Conservation (phyloP, 2,329 filamentous ascomycete genomes). For the Venturia pyrina region DNA sequence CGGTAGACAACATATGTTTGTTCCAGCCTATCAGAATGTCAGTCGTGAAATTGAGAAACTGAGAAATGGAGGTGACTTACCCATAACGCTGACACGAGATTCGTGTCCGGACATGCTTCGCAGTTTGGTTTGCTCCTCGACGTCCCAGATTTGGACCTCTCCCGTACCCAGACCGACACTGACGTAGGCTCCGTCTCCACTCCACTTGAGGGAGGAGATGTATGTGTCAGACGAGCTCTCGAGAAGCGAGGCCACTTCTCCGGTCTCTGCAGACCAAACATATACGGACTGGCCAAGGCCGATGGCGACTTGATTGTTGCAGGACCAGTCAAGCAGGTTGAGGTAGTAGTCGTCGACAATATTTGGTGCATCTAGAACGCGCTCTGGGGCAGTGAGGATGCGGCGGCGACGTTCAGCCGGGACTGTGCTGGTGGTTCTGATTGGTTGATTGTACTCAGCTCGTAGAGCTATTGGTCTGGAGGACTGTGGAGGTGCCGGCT, state of each 20-base stretch:
- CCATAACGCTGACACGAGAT: conserved; percentile 90
- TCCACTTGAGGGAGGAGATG: conserved; percentile 98
- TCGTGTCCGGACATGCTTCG: conserved; percentile 98
- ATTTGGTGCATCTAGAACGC: conserved; percentile 90
- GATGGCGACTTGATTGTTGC: conserved; percentile 94
- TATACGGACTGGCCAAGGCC: conserved; percentile 95
- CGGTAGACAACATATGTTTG: conserved; percentile 94
- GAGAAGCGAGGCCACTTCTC: conserved; percentile 76
- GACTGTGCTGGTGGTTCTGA: conserved; percentile 64
- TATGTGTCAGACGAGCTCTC: conserved; percentile 88
- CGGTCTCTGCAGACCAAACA: conserved; percentile 94
- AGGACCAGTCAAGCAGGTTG: conserved; percentile 97
- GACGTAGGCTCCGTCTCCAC: conserved; percentile 91
- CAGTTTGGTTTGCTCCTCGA: conserved; percentile 87
- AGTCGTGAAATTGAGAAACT: background rate
- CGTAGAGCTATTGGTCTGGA: conserved; percentile 96
- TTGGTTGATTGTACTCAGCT: conserved; percentile 93
- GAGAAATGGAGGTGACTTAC: conserved; percentile 6
- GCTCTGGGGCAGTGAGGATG: conserved; percentile 88
- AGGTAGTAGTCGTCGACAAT: conserved; percentile 98
- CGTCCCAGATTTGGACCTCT: conserved; percentile 99
- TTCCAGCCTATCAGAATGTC: conserved; percentile 59
- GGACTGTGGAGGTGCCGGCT: conserved; percentile 94
- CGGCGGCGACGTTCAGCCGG: conserved; percentile 84
- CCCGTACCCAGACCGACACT: conserved; percentile 89